These are phyloP conservation scores for Aspergillus sp. DNA, from an alignment of 2,329 filamentous ascomycete genomes.

Conservation along the genomic window DNA sequence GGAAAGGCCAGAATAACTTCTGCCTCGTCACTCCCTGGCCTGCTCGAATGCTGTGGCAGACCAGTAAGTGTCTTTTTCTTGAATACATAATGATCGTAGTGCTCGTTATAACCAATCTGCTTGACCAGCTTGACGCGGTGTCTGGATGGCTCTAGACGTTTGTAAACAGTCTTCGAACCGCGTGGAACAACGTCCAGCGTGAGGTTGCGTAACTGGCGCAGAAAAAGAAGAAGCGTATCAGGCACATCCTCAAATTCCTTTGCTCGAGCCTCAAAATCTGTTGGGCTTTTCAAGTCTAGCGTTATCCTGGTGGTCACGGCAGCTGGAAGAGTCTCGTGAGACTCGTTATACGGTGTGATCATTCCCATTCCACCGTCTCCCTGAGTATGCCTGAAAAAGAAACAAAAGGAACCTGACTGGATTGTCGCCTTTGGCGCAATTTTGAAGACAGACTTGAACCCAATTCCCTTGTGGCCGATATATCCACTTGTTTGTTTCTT, in stretches of 20 bases:
- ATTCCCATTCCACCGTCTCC: slow-evolving; percentile 53
- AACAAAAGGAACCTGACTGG: slow-evolving; percentile 41
- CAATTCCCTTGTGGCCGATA: slow-evolving; percentile 34
- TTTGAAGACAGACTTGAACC: slow-evolving; percentile 40
- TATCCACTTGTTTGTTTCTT: not conserved
- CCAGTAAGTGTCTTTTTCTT: slow-evolving; percentile 22
- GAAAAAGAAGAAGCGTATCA: slow-evolving; percentile 44
- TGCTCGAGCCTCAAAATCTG: slow-evolving; percentile 28
- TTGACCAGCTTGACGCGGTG: not conserved
- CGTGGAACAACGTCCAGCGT: slow-evolving; percentile 1
- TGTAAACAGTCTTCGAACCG: slow-evolving; percentile 1
- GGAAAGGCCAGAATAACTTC: slow-evolving; percentile 52
- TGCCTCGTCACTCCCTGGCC: slow-evolving; percentile 15
- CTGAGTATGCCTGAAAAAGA: slow-evolving; percentile 32
- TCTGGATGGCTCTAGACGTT: not conserved
- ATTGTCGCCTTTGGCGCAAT: slow-evolving; percentile 38
- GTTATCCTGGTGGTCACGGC: slow-evolving; percentile 38
- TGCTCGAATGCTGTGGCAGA: slow-evolving; percentile 6
- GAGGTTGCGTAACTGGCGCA: slow-evolving; percentile 41
- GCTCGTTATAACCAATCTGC: not conserved
- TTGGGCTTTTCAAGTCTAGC: slow-evolving; percentile 23
- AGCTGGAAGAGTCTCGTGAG: not conserved
- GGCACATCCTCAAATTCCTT: slow-evolving; percentile 33
- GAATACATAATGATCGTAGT: slow-evolving; percentile 29
- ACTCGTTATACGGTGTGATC: slow-evolving; percentile 45